These are phyloP conservation scores for Rhodotorula sp. DNA, from an alignment of 1,284 basidiomycete genomes.

Conservation along the genomic window DNA sequence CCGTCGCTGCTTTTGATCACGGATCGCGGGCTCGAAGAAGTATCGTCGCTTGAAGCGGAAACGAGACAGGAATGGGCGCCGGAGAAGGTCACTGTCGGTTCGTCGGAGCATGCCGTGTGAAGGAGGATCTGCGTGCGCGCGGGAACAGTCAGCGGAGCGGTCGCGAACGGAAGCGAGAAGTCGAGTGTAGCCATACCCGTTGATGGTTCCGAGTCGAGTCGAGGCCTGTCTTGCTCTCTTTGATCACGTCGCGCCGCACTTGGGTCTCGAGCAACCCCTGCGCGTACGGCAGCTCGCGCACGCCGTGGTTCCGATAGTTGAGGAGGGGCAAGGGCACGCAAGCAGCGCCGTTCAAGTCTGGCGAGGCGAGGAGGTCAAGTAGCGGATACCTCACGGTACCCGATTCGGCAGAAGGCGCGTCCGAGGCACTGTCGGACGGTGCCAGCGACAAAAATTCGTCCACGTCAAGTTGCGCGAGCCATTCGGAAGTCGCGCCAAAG, in stretches of 20 bases:
- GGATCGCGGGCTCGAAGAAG: not conserved
- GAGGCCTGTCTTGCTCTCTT: slow-evolving; percentile 11
- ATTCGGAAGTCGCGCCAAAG: slow-evolving; percentile 21
- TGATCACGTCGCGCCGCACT: slow-evolving; percentile 25
- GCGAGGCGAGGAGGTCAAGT: slow-evolving; percentile 25
- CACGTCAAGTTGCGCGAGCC: slow-evolving; percentile 33
- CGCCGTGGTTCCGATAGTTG: slow-evolving; percentile 30
- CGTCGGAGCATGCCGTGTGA: slow-evolving; percentile 21
- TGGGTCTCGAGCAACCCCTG: slow-evolving; percentile 31
- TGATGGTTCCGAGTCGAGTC: not conserved
- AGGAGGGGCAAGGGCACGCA: slow-evolving; percentile 34
- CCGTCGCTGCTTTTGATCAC: slow-evolving; percentile 27
- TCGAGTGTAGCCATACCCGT: not conserved
- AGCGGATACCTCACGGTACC: slow-evolving; percentile 17
- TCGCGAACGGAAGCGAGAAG: not conserved
- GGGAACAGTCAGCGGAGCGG: not conserved
- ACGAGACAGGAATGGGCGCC: slow-evolving; percentile 31
- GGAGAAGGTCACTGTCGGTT: slow-evolving; percentile 17
- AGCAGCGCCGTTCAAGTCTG: slow-evolving; percentile 10
- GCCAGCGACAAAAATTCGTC: slow-evolving; percentile 34
- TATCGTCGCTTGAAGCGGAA: not conserved
- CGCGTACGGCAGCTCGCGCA: slow-evolving; percentile 15
- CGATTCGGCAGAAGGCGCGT: not conserved
- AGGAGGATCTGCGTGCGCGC: slow-evolving; percentile 20
- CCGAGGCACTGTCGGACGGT: slow-evolving; percentile 9